These are phyloP conservation scores for Leptodermis oblonga DNA, from an alignment of 257 asterid genomes.

Conservation along the genomic window DNA sequence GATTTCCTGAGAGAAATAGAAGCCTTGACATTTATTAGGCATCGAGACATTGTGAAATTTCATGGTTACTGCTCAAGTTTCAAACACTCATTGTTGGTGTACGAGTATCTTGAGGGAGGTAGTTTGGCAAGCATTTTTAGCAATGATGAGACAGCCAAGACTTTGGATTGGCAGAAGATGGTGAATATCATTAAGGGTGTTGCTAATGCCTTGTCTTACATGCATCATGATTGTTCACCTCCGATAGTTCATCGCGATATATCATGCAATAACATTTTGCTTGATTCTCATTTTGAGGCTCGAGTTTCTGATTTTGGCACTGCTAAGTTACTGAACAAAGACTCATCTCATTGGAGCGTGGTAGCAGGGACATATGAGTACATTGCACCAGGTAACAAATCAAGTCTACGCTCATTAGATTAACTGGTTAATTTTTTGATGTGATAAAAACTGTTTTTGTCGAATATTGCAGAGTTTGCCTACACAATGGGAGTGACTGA, in stretches of 20 bases:
- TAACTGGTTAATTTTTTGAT: background rate
- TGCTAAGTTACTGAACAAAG: slow-evolving; percentile 26
- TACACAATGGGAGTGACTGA: slow-evolving; percentile 27
- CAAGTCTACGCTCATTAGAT: background rate
- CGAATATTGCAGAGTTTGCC: slow-evolving; percentile 25
- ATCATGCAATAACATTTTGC: slow-evolving; percentile 35
- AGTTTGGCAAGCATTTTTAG: slow-evolving; percentile 19
- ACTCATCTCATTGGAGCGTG: slow-evolving; percentile 31
- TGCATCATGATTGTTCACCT: slow-evolving; percentile 43
- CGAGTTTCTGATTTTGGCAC: slow-evolving; percentile 40
- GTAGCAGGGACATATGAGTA: slow-evolving; percentile 43
- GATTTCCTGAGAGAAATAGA: slow-evolving; percentile 28
- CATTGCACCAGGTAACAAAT: slow-evolving; percentile 36
- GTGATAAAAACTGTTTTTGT: background rate
- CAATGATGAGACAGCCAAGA: slow-evolving; percentile 21
- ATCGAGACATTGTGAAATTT: slow-evolving; percentile 33
- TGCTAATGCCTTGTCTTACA: slow-evolving; percentile 30
- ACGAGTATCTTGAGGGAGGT: slow-evolving; percentile 33
- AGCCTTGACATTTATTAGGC: slow-evolving; percentile 28
- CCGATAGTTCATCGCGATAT: slow-evolving; percentile 45
- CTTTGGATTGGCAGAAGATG: slow-evolving; percentile 28
- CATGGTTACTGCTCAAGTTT: slow-evolving; percentile 33
- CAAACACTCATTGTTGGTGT: slow-evolving; percentile 29
- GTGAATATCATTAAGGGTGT: slow-evolving; percentile 32
- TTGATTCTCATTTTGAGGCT: slow-evolving; percentile 33